Percentiles rank a stretch among this genome's conserved stretches.
phyloP scores from a whole-genome alignment of 225 moss, liverwort and hornwort species.

The Climacium dendroides region DNA sequence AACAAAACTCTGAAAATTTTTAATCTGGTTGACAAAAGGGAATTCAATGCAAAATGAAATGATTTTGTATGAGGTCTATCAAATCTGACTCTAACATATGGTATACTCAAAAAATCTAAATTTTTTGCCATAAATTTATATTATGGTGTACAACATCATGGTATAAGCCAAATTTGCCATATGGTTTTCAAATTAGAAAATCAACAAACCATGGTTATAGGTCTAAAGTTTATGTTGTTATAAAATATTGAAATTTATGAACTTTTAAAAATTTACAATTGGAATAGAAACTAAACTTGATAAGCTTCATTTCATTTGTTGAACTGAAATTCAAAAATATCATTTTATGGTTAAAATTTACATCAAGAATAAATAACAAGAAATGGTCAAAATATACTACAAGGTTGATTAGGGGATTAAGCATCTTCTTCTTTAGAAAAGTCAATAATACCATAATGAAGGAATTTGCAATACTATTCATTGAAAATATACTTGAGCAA shows the following conservation, averaged over 20 bases:
- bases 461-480: not conserved
- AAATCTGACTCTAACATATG: too few species aligned
- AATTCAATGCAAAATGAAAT: too few species aligned
- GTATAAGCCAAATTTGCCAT: not conserved
- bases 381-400: not conserved
- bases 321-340: not conserved
- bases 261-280: too few species aligned
- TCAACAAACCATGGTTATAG: not conserved
- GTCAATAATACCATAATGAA: not conserved
- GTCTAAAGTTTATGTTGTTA: not conserved
- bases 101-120: fast-evolving
- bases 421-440: not conserved
- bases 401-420: not conserved
- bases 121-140: not conserved
- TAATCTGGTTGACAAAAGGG: too few species aligned
- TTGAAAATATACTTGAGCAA: not conserved
- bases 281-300: fast-evolving
- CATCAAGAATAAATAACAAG: not conserved
- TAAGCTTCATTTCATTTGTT: not conserved
- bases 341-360: not conserved
- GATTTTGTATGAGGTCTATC: too few species aligned
- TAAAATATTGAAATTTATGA: not conserved
- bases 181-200: not conserved
- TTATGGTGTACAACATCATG: not conserved
- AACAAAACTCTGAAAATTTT: too few species aligned